Evolutionary conservation across 208 protist species (phyloP).

Genomic region (Crithidia bombi): DNA sequence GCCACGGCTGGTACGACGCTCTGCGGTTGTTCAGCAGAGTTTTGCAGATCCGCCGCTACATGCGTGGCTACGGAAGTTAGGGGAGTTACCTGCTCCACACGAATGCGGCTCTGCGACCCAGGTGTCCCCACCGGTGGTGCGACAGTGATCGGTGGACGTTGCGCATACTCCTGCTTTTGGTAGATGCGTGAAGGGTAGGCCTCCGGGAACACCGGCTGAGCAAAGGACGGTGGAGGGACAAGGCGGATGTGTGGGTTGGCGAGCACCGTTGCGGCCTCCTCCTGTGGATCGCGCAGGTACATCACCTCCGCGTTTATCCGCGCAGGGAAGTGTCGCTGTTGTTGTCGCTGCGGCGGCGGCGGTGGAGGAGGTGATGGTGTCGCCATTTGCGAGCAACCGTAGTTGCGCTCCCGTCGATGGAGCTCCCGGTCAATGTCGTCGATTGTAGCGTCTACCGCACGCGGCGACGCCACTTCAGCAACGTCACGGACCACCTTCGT

Average conservation of each 20-base stretch:
- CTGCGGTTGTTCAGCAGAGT: background rate
- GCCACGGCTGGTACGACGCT: background rate
- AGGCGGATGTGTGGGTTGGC: background rate
- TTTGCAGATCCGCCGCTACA: too few species aligned
- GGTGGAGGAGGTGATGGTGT: too few species aligned
- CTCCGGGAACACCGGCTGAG: background rate
- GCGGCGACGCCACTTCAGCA: background rate
- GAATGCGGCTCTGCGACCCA: background rate
- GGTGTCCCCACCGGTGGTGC: background rate
- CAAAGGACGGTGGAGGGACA: background rate
- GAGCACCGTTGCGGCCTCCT: constrained; percentile 10
- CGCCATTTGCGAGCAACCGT: background rate
- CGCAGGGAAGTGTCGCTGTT: background rate
- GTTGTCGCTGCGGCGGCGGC: background rate
- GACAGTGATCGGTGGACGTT: too few species aligned
- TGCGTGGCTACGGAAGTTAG: background rate
- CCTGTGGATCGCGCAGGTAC: constrained; percentile 6
- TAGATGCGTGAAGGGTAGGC: background rate
- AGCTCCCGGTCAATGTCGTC: constrained; percentile 19
- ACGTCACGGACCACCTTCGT: background rate
- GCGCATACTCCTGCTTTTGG: background rate
- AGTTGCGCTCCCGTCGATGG: constrained; percentile 4
- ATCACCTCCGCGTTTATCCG: background rate
- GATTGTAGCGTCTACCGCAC: constrained; percentile 15
- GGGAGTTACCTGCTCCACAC: constrained; percentile 9